Evolutionary conservation across 441 rosid species (phyloP).

Genomic region (Adansonia gregorii): DNA sequence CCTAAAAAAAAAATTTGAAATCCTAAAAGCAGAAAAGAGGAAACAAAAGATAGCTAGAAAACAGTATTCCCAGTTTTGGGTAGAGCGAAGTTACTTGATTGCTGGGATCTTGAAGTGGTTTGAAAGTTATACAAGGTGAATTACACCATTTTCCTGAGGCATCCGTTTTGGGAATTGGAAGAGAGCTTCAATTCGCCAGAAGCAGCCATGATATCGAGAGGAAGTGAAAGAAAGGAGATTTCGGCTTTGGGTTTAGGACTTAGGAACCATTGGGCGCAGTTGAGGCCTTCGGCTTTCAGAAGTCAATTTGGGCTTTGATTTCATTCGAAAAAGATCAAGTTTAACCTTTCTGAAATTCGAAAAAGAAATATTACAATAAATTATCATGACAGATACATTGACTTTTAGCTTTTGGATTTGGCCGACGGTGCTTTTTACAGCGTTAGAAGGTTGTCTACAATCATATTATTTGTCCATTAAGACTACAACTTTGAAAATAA

Average conservation of each 20-base stretch:
- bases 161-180: constrained; percentile 52
- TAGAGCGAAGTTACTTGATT: constrained; percentile 42
- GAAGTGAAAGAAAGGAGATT: too few species aligned
- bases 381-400: background rate
- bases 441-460: too few species aligned
- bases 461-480: too few species aligned
- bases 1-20: too few species aligned
- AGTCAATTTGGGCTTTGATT: background rate
- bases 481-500: too few species aligned
- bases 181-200: background rate
- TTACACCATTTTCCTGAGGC: constrained; percentile 82
- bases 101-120: constrained; percentile 37
- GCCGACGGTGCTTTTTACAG: too few species aligned
- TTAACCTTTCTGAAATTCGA: constrained; percentile 10
- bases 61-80: background rate
- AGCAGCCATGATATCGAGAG: background rate
- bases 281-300: background rate
- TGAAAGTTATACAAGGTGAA: constrained; percentile 49
- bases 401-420: background rate
- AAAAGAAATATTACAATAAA: background rate
- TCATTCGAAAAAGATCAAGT: background rate
- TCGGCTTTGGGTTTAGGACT: too few species aligned
- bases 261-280: too few species aligned
- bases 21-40: background rate
- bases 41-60: background rate